Base-by-base conservation (phyloP, 306 rosid genomes). In the Lupinus albus region DNA sequence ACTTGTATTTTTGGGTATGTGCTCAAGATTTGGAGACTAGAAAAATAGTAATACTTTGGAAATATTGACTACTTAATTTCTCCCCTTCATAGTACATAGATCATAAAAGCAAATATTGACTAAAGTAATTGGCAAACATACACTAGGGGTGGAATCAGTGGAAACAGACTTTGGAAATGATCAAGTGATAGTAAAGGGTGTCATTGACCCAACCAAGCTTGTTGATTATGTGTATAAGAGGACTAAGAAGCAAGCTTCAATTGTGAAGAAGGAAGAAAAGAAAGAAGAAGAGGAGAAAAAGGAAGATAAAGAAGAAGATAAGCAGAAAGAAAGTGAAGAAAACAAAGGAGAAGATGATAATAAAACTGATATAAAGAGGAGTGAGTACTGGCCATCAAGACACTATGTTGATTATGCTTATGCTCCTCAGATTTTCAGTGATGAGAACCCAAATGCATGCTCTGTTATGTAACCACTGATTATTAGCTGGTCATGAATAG, bases 381-480 rank as follows among this genome's bases (percentile, higher is more conserved):
- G 80, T 6, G 92, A 90, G 50, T 75, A 87, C 33, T 82, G 82
- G 87, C 95, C 96, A 12, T 47, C 85, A 20, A 83, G 41, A 68
- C 25, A 67, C 79, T 38, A 72, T 45, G 71, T 76, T 39, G 98
- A 92, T 48, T 81, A 81, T 45, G 77, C 81, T 3, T 81, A 85
- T 76, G 73, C 64, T 16, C 79, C 87, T 15, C 82, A 84, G 78
- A 66, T 93, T 52, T 89, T 93, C 87, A 93, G 98, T 33, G 98
- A 93, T 53, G 98, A 93, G 52, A 93, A 93, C 59, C 97, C 98
- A 14, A 84, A 89, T 72, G 97, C 94, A 3, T 93, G 98, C 74
- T 84, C 86, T 51, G 70, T 89, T 41, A 93, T 93, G 93, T 92
- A 79, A 50, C 64, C 15, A 13, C 46, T 55, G 12, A 13, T 53